A percentile compares a stretch with the other conserved stretches of the same genome.
These are phyloP conservation scores for Hemileccinum impolitum DNA, from an alignment of 768 basidiomycete species.

Conservation along the genomic window DNA sequence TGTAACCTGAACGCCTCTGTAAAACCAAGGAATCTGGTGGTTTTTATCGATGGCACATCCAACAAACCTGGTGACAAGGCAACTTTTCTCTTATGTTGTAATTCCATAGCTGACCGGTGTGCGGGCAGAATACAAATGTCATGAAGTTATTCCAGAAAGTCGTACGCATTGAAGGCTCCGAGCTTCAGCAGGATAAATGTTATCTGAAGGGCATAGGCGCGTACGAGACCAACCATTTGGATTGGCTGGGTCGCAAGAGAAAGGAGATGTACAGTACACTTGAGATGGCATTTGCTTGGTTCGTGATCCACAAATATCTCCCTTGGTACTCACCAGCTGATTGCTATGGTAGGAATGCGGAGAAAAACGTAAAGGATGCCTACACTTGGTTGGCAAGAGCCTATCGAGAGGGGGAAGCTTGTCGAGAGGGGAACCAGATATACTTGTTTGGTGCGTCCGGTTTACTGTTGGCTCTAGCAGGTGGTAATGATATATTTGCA, in stretches of 20 bases:
- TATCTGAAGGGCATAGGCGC: slow-evolving; percentile 35
- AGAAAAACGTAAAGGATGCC: slow-evolving; percentile 1
- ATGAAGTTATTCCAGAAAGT: slow-evolving; percentile 28
- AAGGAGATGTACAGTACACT: background rate
- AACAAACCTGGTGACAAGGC: slow-evolving; percentile 36
- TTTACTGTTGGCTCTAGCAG: background rate
- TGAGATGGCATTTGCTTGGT: slow-evolving; percentile 5
- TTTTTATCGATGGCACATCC: slow-evolving; percentile 16
- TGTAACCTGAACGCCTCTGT: too few species aligned
- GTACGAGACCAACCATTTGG: background rate
- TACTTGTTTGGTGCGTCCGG: slow-evolving; percentile 35
- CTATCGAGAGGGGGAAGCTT: slow-evolving; percentile 7
- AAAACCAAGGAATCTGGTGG: slow-evolving; percentile 32
- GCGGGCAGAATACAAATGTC: slow-evolving; percentile 31
- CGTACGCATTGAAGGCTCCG: slow-evolving; percentile 5
- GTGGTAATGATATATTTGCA: slow-evolving; percentile 3
- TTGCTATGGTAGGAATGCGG: background rate
- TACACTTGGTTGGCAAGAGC: slow-evolving; percentile 1
- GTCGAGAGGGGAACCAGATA: slow-evolving; percentile 22
- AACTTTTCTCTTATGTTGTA: background rate
- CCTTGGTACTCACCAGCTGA: background rate
- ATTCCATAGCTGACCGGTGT: background rate
- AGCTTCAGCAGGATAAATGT: slow-evolving; percentile 18
- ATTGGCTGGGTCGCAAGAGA: background rate
- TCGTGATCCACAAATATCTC: background rate